phyloP scores from a whole-genome alignment of 305 asterid species.

The Fraxinus ornus region DNA sequence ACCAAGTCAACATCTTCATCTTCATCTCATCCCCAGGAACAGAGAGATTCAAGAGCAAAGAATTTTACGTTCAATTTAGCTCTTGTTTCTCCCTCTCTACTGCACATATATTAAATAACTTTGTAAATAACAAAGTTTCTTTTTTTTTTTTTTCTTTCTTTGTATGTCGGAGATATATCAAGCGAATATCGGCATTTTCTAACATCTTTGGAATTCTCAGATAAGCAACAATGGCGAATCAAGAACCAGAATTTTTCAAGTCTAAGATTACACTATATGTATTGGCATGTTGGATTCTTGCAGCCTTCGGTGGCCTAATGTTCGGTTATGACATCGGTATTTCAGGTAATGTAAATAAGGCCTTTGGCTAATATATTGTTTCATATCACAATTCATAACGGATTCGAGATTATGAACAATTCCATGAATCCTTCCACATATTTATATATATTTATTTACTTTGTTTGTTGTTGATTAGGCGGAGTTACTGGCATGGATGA shows the following conservation, averaged over 20 bases:
- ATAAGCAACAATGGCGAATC: background rate
- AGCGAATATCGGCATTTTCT: background rate
- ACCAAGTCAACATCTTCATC: background rate
- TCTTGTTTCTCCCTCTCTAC: background rate
- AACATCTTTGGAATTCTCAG: background rate
- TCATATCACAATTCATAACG: background rate
- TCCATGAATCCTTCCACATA: background rate
- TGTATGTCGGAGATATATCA: background rate
- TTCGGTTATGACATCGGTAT: slow-evolving; percentile 61
- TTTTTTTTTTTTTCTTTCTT: too few species aligned
- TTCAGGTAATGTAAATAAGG: slow-evolving; percentile 38
- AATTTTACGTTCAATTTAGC: background rate
- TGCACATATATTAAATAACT: background rate
- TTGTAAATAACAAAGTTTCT: background rate
- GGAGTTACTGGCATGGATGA: slow-evolving; percentile 72
- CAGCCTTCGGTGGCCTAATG: slow-evolving; percentile 57
- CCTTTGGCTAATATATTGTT: background rate
- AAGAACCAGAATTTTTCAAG: background rate
- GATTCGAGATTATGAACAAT: background rate
- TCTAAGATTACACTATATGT: slow-evolving; percentile 41
- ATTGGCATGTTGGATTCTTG: slow-evolving; percentile 42
- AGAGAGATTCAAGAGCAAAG: background rate
- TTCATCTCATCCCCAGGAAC: background rate
- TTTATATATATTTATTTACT: background rate
- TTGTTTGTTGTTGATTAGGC: slow-evolving; percentile 26